Base-by-base conservation (phyloP, 352 stramenopile genomes). In the Phytophthora cactorum region DNA sequence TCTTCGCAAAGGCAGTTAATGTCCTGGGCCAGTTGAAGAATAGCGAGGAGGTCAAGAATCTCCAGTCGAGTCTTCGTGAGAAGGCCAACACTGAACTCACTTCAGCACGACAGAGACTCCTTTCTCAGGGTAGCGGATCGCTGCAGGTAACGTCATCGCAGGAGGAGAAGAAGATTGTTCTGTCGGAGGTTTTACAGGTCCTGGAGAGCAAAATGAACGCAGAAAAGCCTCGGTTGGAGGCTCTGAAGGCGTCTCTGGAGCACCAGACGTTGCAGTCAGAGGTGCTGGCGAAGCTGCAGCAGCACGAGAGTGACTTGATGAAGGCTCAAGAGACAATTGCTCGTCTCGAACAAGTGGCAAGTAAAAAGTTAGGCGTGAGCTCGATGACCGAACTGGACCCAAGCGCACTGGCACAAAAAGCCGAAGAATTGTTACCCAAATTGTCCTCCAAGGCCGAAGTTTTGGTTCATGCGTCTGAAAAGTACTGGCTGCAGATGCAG, bases 401-500 rank as follows among this genome's bases (percentile, higher is more conserved):
- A 1, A 81, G 67, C 22, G 52, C 80, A 34, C 52, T 95, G 47
- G 69, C 90, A 1, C 62, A 75, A 34, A 91, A 88, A 50, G 84
- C 86, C 8, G 87, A 93, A 55, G 74, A 89, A 27, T 53, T 90
- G 4, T 39, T 95, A 5, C 87, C 87, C 11, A 78, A 81, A 53
- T 52, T 93, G 2, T 86, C 85, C 1, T 72, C 69, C 4, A 79
- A 79, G 12, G 85, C 84, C 1, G 72, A 83, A 17, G 43, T 79
- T 5, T 63, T 91, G 5, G 74, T 90, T 15, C 74, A 87, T 36
- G 89, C 86, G 44, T 84, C 82, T 1, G 85, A 95, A 31, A 85
- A 84, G 41, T 92, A 93, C 54, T 74, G 89, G 51, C 25, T 80
- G 5, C 81, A 89, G 39, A 82, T 93, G 45, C 85, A 95, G 66